Evolutionary conservation across 106 monocot genomes (phyloP), one percentile per base, ranked within the genome.

Genomic region (Acorus gramineus): DNA sequence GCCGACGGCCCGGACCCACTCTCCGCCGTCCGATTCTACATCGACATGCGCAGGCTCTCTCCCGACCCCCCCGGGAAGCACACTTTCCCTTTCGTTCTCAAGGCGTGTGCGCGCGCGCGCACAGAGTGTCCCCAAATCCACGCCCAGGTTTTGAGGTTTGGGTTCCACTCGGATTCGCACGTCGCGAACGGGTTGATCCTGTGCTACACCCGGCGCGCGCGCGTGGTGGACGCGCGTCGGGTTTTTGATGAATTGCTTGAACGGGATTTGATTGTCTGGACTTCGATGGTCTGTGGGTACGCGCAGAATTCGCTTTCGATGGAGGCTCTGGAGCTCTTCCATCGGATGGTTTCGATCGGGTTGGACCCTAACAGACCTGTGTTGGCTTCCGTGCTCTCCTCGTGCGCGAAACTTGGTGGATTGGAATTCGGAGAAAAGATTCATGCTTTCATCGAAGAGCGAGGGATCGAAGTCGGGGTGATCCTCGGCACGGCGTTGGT

Each of bases 71-170:
- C 86, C 0, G 91, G 91, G 28, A 69, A 62, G 53, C 91, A 92
- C 81, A 92, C 91, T 55, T 92, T 84, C 77, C 84, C 91, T 28
- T 92, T 92, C 64, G 58, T 84, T 12, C 91, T 92, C 75, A 86
- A 86, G 67, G 91, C 77, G 50, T 72, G 77, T 66, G 60, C 75
- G 10, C 50, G 12, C 8, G 14, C 43, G 53, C 50, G 63, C 14
- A 9, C 55, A 7, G 9, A 57, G 14, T 10, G 71, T 57, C 4
- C n/a, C 6, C 91, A 92, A 70, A 14, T 82, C 42, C 91, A 92
- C 12, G 6, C 70, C 5, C 91, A 84, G 2, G 77, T 73, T n/a
- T 7, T 72, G 6, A 76, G 61, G 46, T 69, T 51, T 47, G 84
- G 91, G 50, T 51, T 91, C 11, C 66, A 74, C 3, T 44, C n/a